These are phyloP conservation scores for Sphaerosporella brunnea DNA, from an alignment of 495 filamentous ascomycete species.

Conservation along the genomic window DNA sequence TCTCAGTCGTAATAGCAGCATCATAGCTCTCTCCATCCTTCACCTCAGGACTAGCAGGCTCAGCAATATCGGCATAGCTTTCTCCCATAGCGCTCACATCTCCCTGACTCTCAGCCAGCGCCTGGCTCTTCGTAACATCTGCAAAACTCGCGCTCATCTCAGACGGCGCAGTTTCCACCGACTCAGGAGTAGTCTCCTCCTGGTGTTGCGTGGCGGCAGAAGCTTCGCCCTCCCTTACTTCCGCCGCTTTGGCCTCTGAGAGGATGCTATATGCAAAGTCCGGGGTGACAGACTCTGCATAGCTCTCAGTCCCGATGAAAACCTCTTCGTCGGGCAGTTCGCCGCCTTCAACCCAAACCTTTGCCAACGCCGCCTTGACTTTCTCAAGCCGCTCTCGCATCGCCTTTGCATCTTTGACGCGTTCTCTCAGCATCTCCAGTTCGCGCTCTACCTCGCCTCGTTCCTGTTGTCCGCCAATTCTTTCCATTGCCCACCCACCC, in stretches of 20 bases:
- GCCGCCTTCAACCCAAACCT: slow-evolving; percentile 36
- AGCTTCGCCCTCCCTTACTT: background rate
- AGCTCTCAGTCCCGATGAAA: slow-evolving; percentile 3
- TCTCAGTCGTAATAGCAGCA: slow-evolving; percentile 8
- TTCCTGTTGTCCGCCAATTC: slow-evolving; percentile 69
- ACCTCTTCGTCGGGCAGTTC: slow-evolving; percentile 10
- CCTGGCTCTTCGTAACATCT: background rate
- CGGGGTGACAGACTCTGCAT: background rate
- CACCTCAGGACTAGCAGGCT: background rate
- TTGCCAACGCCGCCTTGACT: slow-evolving; percentile 51
- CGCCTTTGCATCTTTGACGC: slow-evolving; percentile 59
- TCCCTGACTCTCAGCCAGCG: background rate
- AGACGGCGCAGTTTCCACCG: background rate
- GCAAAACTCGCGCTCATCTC: background rate
- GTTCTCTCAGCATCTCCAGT: slow-evolving; percentile 61
- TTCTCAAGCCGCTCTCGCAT: slow-evolving; percentile 64
- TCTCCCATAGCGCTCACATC: slow-evolving; percentile 1
- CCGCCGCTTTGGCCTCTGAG: background rate
- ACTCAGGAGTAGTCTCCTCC: background rate
- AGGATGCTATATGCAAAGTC: background rate
- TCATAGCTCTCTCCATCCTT: slow-evolving; percentile 9
- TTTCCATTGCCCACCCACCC: slow-evolving; percentile 66
- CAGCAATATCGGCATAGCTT: slow-evolving; percentile 1
- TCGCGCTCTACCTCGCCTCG: slow-evolving; percentile 82
- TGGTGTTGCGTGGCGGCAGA: background rate